These are phyloP conservation scores for Scheffersomyces lignicola DNA, from an alignment of 1,139 yeast species.

Conservation along the genomic window DNA sequence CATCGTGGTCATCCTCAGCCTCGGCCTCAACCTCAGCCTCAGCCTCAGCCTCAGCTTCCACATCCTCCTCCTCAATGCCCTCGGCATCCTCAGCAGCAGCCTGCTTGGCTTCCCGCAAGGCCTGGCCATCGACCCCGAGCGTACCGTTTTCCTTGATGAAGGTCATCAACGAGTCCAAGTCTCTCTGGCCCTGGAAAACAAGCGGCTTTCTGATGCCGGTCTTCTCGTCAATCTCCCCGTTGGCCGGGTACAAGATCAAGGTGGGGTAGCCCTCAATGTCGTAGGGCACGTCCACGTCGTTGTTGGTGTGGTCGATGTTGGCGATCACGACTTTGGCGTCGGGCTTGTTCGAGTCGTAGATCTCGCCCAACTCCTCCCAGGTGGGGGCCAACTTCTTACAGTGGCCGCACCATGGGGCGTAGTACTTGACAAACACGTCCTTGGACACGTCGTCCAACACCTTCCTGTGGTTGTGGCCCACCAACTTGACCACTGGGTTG, in stretches of 20 bases:
- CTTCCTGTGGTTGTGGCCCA: conserved; percentile 79
- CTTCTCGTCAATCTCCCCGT: conserved; percentile 64
- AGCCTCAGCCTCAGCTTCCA: conserved; percentile 13
- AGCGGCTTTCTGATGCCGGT: conserved; percentile 63
- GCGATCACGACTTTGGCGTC: conserved; percentile 68
- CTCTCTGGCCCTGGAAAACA: conserved; percentile 69
- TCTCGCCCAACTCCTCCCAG: conserved; percentile 81
- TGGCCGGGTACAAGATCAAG: conserved; percentile 85
- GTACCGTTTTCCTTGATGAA: conserved; percentile 71
- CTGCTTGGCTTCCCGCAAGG: conserved; percentile 26
- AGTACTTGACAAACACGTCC: conserved; percentile 91
- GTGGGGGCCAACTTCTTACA: conserved; percentile 94
- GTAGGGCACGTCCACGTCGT: conserved; percentile 72
- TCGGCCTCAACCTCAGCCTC: conserved; percentile 26
- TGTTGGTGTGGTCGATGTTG: conserved; percentile 83
- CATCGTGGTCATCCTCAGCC: conserved; percentile 41
- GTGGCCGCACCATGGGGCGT: conserved; percentile 99
- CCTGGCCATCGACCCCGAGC: conserved; percentile 53
- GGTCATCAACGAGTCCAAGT: conserved; percentile 65
- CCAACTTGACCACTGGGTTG: conserved; percentile 73
- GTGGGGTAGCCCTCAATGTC: conserved; percentile 93
- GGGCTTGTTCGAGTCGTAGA: conserved; percentile 53
- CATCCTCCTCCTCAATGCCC: conserved; percentile 23
- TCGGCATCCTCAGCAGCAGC: conserved; percentile 31
- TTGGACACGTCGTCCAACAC: conserved; percentile 66